Evolutionary conservation across 2,329 filamentous ascomycete genomes (phyloP), one percentile per base, ranked within the genome.

Genomic region (Hymenoscyphus linearis): DNA sequence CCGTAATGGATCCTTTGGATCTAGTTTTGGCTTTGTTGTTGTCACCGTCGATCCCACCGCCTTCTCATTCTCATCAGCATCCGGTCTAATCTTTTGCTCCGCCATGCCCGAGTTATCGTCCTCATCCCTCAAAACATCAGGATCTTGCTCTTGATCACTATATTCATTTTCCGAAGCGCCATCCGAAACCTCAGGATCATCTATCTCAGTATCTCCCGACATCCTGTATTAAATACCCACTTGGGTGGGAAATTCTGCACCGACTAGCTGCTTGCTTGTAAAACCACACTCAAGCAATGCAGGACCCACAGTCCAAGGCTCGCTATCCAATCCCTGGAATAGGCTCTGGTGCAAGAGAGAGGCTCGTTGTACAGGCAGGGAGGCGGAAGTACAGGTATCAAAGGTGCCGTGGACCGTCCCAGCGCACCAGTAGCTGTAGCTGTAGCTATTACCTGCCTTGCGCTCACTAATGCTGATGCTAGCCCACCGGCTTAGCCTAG

Each of bases 1-100:
- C 63, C 95, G 86, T 71, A 88, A 82, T 60, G 93, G 93, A 74
- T 99, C 95, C 76, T 98, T 98, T 60, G 92, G 85, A 78, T 90
- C 82, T 74, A 86, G 82, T 76, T 87, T 88, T 36, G 71, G 71
- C 76, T 88, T 89, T 76, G 65, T 80, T 76, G 68, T 76, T 76
- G 68, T 76, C 73, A 68, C 65, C 74, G 65, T 79, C 79, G 65
- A 77, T 66, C 65, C 68, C 35, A 62, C 66, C 52, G 63, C 58
- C 60, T 69, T 68, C 26, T 69, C 69, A 67, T 72, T 68, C 57
- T 69, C 71, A 64, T 72, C 70, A 52, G 57, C 61, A 57, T 70
- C 68, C 47, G 70, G 62, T 68, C 62, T 69, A 62, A 69, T 65
- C 55, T 69, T 72, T 61, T 69, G 68, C 58, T 72, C 71, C 26